Percentiles rank a stretch among this genome's conserved stretches.
These are phyloP conservation scores for Nevesoporus exiguus DNA, from an alignment of 768 basidiomycete genomes.

Conservation along the genomic window DNA sequence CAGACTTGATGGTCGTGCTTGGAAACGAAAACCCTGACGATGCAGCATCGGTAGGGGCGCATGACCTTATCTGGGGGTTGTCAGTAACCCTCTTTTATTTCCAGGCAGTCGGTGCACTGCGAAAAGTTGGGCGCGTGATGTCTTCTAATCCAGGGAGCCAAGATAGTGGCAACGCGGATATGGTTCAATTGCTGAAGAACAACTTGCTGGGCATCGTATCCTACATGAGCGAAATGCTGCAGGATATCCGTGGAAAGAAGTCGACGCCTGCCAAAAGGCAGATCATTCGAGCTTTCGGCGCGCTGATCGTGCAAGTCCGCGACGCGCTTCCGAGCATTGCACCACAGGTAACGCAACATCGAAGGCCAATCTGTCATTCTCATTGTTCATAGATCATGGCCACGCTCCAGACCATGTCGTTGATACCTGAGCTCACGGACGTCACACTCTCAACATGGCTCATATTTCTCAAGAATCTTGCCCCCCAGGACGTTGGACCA, in stretches of 20 bases:
- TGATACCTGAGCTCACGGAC: constrained; percentile 68
- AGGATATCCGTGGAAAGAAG: constrained; percentile 80
- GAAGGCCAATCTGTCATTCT: constrained; percentile 3
- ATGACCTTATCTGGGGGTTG: constrained; percentile 24
- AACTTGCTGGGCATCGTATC: constrained; percentile 85
- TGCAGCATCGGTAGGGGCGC: constrained; percentile 44
- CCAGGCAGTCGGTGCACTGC: constrained; percentile 46
- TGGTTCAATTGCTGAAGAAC: constrained; percentile 62
- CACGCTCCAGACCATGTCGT: constrained; percentile 86
- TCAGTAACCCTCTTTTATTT: constrained; percentile 35
- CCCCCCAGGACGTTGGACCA: constrained; percentile 68
- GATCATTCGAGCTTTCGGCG: constrained; percentile 76
- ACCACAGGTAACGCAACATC: constrained; percentile 65
- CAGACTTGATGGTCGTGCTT: constrained; percentile 71
- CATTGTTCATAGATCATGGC: constrained; percentile 77
- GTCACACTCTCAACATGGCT: constrained; percentile 80
- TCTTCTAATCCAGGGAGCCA: constrained; percentile 24
- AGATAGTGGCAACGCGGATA: constrained; percentile 32
- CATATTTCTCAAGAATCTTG: constrained; percentile 66
- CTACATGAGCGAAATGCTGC: constrained; percentile 79
- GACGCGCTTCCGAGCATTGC: constrained; percentile 70
- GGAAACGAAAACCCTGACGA: constrained; percentile 60
- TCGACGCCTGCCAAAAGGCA: constrained; percentile 63
- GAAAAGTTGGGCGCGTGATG: constrained; percentile 39
- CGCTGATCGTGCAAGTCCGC: constrained; percentile 67